Percentiles rank a stretch among this genome's conserved stretches.
These are phyloP conservation scores for Anethum foeniculum DNA, from an alignment of 140 eudicot genomes.

Conservation along the genomic window DNA sequence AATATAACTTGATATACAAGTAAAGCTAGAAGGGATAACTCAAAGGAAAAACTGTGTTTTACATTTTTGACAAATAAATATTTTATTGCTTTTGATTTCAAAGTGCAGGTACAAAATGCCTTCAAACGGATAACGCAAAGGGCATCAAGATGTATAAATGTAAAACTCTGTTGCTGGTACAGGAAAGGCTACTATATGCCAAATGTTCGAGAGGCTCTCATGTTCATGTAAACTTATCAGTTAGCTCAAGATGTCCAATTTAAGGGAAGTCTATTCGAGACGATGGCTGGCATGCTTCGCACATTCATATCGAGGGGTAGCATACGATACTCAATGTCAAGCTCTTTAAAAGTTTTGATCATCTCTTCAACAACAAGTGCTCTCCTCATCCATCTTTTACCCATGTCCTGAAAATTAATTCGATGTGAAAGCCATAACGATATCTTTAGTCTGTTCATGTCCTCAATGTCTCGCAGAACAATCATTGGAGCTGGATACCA, in stretches of 20 bases:
- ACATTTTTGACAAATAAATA: too few species aligned
- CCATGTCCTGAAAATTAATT: conserved; percentile 84
- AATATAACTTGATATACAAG: too few species aligned
- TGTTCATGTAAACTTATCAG: conserved; percentile 10
- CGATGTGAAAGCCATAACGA: conserved; percentile 70
- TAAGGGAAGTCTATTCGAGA: conserved; percentile 53
- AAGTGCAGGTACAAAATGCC: neutral
- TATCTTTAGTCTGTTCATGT: conserved; percentile 59
- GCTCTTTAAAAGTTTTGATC: conserved; percentile 64
- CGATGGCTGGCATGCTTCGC: conserved; percentile 54
- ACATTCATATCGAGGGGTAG: conserved; percentile 62
- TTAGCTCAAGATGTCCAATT: conserved; percentile 46
- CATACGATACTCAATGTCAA: conserved; percentile 75
- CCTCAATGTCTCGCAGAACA: conserved; percentile 52
- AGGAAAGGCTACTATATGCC: neutral
- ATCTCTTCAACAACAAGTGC: conserved; percentile 72
- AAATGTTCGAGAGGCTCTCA: neutral
- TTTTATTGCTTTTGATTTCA: neutral
- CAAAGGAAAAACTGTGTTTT: too few species aligned
- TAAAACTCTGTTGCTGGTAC: neutral
- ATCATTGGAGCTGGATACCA: conserved; percentile 70
- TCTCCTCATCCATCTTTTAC: conserved; percentile 68
- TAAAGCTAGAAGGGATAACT: too few species aligned
- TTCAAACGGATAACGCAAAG: neutral
- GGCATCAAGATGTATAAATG: neutral